Evolutionary conservation across 805 yeast species (phyloP), one percentile per base, ranked within the genome.

Genomic region (Cyberlindnera meyerae): DNA sequence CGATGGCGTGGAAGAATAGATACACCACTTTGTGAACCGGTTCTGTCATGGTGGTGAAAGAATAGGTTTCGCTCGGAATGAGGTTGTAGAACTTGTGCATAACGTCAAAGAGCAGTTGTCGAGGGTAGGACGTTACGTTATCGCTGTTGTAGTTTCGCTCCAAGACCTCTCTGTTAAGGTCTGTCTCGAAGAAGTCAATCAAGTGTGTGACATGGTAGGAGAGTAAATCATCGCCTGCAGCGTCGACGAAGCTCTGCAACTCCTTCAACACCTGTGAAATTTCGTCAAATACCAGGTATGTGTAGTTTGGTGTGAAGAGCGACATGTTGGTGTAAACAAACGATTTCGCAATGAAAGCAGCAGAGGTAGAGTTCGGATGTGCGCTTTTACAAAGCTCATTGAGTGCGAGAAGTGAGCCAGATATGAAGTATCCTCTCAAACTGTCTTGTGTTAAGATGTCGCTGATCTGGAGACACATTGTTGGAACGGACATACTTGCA

Each of bases 281-380:
- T 33, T 52, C 57, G 8, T 39, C 18, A 6, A 52, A 38, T 6
- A 51, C 40, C 2, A 34, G 42, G 24, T 24, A 29, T 2, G 44
- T 11, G 33, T 51, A 52, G 22, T 32, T 39, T 0, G 58, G 57
- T 2, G 49, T 29, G 32, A 48, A 48, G 17, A 54, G 34, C 5
- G 43, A 20, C 18, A 36, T 31, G 15, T 36, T 33, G n/a, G 43
- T 28, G 9, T 29, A 16, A 9, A 41, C 25, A 4, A 27, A 21
- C 1, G 47, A 22, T 2, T 31, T 27, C 0, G 47, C 39, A 6
- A 46, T 29, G 24, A 51, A 54, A 1, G 11, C 11, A 2, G 52
- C 38, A 3, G 36, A 8, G 11, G 54, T 53, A 3, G 54, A 47
- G 3, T 37, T 18, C 11, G 52, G 47, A 12, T 32, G 24, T 1